Percentiles rank a stretch among this genome's conserved stretches.
phyloP scores from a whole-genome alignment of 805 yeast species.

The Candida maesae region DNA sequence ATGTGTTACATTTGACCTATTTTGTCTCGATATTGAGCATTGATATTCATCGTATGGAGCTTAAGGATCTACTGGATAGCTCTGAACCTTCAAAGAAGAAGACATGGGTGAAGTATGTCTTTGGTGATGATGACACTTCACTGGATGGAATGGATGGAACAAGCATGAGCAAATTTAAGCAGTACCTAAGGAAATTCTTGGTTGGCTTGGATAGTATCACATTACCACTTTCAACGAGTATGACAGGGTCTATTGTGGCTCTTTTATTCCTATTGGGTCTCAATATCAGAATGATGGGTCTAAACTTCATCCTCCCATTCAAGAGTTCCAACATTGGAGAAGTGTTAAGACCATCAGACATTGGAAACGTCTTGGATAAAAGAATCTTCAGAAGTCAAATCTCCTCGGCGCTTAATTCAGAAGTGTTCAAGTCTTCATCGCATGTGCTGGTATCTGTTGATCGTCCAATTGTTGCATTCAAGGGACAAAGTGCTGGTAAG shows the following conservation, averaged over 20 bases:
- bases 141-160: too few species aligned
- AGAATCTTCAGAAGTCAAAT: slow-evolving; percentile 22
- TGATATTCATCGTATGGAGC: slow-evolving; percentile 61
- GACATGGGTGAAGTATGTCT: slow-evolving; percentile 8
- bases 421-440: slow-evolving; percentile 4
- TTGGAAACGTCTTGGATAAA: slow-evolving; percentile 17
- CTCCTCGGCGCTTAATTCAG: slow-evolving; percentile 6
- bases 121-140: slow-evolving; percentile 1
- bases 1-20: slow-evolving; percentile 57
- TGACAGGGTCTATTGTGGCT: slow-evolving; percentile 29
- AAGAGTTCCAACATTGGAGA: slow-evolving; percentile 1
- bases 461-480: slow-evolving; percentile 26
- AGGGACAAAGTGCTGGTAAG: slow-evolving; percentile 1
- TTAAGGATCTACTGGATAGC: slow-evolving; percentile 44
- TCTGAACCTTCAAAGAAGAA: not conserved
- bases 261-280: slow-evolving; percentile 28
- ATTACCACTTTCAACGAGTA: slow-evolving; percentile 35
- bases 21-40: slow-evolving; percentile 62
- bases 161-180: not conserved
- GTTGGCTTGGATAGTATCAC: slow-evolving; percentile 3
- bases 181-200: not conserved
- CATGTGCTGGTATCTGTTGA: slow-evolving; percentile 21
- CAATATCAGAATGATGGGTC: slow-evolving; percentile 34
- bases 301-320: not conserved
- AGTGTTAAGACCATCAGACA: not conserved